Base-by-base conservation (phyloP, 371 early-diverging fungal genomes). In the Actinomortierella ambigua region DNA sequence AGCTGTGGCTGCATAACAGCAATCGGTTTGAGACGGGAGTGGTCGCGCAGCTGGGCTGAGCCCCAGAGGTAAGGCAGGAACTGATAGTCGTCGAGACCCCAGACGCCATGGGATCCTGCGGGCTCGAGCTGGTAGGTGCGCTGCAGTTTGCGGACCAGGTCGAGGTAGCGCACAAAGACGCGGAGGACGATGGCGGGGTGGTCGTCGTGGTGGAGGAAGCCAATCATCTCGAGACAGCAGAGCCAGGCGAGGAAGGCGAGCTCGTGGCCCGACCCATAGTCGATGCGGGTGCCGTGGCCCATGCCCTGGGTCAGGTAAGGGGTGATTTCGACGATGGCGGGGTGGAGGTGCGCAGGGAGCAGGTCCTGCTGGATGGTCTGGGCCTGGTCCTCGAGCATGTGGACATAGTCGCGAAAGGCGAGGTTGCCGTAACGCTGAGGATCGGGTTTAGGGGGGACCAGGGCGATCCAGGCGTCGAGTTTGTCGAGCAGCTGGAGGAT, bases 231-330 rank as follows among this genome's bases (percentile, higher is more conserved):
- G 24, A 96, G 78, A 48, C 91, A 92, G 48, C 86, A 80, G 23
- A 99, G 79, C 84, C 93, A 99, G 7, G 93, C 90, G n/a, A 94
- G 76, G 76, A 99, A 99, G 53, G 90, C 91, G 17, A 97, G 82
- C 81, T 99, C 99, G 69, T 99, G 99, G 0, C 99, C 99, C 23
- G 96, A 96, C n/a, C 99, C 99, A 81, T 99, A 99, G 79, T 99
- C 99, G 29, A 99, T 93, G 43, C 99, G 88, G 3, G 88, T 91
- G 6, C 82, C 81, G 71, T 98, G 93, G 23, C 99, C 99, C 87
- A 99, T 98, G 49, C 90, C 83, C 51, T 86, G 83, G 2, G 67
- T 70, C n/a, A 97, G 78, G 78, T 99, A 99, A 40, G 87, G 77
- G 0, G 77, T 63, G 7, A 97, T 76, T 77, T 97, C 96, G 24